phyloP scores from a whole-genome alignment of 1,139 yeast genomes.

The Taphrina flavorubra region DNA sequence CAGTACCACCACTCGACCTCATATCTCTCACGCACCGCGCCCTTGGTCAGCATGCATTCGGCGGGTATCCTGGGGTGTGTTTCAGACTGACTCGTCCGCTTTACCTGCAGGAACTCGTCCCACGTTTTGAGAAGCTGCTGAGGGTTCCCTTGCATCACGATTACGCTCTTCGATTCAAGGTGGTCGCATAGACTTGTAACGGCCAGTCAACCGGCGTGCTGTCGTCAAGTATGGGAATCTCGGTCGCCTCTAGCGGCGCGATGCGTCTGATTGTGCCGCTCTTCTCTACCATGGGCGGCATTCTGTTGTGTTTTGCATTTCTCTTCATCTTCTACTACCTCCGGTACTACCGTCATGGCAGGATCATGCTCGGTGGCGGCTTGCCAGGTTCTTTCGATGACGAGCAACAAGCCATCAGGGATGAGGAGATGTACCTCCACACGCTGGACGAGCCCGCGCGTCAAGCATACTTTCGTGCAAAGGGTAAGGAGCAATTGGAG shows the following conservation, averaged over 20 bases:
- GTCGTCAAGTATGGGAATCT: background rate
- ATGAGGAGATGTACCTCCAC: slow-evolving; percentile 75
- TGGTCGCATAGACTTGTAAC: too few species aligned
- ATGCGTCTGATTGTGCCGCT: slow-evolving; percentile 27
- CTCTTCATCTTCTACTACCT: slow-evolving; percentile 27
- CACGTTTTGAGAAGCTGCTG: background rate
- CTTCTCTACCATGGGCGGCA: slow-evolving; percentile 47
- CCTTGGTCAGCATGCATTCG: too few species aligned
- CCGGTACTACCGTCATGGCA: slow-evolving; percentile 35
- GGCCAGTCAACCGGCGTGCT: background rate
- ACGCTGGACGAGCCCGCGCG: slow-evolving; percentile 60
- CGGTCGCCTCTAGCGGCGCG: background rate
- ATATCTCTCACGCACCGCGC: too few species aligned
- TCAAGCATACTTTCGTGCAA: slow-evolving; percentile 62
- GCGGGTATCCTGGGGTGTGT: background rate
- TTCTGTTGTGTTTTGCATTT: slow-evolving; percentile 49
- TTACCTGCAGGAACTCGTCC: background rate
- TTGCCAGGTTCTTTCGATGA: slow-evolving; percentile 66
- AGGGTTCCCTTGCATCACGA: too few species aligned
- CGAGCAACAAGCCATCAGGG: slow-evolving; percentile 66
- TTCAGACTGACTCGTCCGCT: slow-evolving; percentile 1
- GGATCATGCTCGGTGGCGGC: slow-evolving; percentile 45
- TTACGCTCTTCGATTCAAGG: too few species aligned
- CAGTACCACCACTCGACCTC: too few species aligned
- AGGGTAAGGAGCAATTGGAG: slow-evolving; percentile 50